Evolutionary conservation across 108 stramenopile species (phyloP), one percentile per base, ranked within the genome.

Genomic region (Stephanodiscus triporus): DNA sequence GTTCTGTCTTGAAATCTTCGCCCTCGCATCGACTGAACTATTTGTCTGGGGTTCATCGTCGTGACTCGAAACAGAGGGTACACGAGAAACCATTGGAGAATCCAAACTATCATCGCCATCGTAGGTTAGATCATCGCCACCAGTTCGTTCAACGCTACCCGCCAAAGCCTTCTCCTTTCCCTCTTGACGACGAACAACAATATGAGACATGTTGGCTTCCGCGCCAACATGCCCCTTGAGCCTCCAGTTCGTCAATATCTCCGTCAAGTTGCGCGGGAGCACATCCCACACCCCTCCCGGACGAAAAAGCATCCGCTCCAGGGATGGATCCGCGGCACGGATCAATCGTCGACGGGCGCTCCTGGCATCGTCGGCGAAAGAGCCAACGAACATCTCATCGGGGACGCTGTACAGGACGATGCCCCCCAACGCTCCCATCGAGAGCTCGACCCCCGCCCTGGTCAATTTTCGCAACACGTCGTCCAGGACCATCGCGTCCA

Each of bases 211-310:
- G 16, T 14, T 20, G 32, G 49, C 51, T 23, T 48, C 66, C 45
- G 7, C 16, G 10, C 11, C 16, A 16, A 7, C 57, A 14, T 40
- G 66, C 8, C 51, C 51, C 27, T n/a, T 43, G 14, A 24, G n/a
- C 26, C 37, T 70, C 9, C 59, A 42, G 23, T 23, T 24, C 16
- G 47, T 55, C 20, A 80, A 53, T 4, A 9, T 59, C 2, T 74
- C 79, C 34, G 68, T 74, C n/a, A 60, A 58, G 38, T 73, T 54
- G 16, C 29, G 32, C 0, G 79, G 72, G 7, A 67, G 17, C 5
- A 60, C 11, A 22, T 65, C 66, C 79, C 79, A 80, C 27, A 73
- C 38, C 10, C 79, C 79, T 0, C 79, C 79, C 6, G 73, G 79
- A 42, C 24, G 43, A 22, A 80, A 80, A 5, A 80, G 27, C 8